Evolutionary conservation across 306 rosid genomes (phyloP).

Genomic region (Prunus mira): DNA sequence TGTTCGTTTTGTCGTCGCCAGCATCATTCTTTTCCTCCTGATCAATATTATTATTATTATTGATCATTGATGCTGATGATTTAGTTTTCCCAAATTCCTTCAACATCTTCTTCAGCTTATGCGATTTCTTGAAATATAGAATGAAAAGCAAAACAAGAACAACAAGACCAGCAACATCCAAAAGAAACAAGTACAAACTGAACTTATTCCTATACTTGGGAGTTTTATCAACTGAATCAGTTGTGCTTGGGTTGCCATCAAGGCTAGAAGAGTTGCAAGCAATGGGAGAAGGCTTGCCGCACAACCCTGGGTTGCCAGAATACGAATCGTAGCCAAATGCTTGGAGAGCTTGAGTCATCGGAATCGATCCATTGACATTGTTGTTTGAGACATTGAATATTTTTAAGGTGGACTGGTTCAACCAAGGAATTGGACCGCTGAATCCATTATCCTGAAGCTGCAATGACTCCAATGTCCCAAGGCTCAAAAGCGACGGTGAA

Average conservation of each 20-base stretch:
- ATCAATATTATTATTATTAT: neutral
- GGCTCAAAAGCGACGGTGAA: conserved; percentile 24
- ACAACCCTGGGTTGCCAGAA: conserved; percentile 32
- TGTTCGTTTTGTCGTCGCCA: conserved; percentile 24
- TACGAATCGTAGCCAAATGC: conserved; percentile 24
- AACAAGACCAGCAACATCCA: conserved; percentile 36
- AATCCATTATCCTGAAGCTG: conserved; percentile 36
- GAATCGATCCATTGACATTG: conserved; percentile 35
- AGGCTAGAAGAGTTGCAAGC: neutral
- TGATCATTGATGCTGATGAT: neutral
- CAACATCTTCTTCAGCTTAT: conserved; percentile 39
- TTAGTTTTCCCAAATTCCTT: conserved; percentile 19
- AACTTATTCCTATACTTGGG: neutral
- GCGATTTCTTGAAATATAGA: conserved; percentile 42
- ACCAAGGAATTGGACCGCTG: conserved; percentile 38
- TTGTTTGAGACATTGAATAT: conserved; percentile 47
- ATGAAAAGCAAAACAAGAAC: conserved; percentile 39
- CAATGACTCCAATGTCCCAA: conserved; percentile 32
- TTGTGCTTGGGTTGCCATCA: neutral
- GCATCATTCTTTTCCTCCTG: conserved; percentile 14
- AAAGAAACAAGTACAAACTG: conserved; percentile 9
- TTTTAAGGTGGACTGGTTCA: conserved; percentile 34
- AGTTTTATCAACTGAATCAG: neutral
- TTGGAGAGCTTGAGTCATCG: conserved; percentile 32
- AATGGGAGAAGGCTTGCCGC: conserved; percentile 28